These are phyloP conservation scores for Erodium trifolium DNA, from an alignment of 441 rosid genomes.

Conservation along the genomic window DNA sequence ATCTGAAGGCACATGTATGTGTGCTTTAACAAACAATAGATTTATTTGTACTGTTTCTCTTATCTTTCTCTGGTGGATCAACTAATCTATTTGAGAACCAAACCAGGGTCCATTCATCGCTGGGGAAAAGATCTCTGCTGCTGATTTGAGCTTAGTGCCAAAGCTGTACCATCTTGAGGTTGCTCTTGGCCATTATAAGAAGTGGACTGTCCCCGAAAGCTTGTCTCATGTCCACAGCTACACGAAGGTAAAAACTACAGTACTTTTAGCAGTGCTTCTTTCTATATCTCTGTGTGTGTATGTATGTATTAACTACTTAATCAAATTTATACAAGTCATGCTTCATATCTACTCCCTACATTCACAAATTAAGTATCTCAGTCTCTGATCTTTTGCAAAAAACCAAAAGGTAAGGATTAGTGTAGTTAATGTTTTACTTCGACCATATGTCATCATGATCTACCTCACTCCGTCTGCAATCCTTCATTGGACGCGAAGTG, in stretches of 20 bases:
- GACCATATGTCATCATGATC: no score
- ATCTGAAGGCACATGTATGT: slow-evolving; percentile 24
- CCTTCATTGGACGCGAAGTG: no score
- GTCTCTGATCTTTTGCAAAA: no score
- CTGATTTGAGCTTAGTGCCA: slow-evolving; percentile 78
- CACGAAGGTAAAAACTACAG: slow-evolving; percentile 33
- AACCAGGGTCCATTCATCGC: slow-evolving; percentile 69
- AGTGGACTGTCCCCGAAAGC: slow-evolving; percentile 60
- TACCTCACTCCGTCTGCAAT: no score
- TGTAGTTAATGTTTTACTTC: no score
- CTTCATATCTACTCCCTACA: not conserved
- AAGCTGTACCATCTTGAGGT: slow-evolving; percentile 77
- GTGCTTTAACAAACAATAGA: not conserved
- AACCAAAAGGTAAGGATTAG: no score
- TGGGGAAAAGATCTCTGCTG: slow-evolving; percentile 61
- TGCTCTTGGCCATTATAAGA: slow-evolving; percentile 79
- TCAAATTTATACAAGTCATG: not conserved
- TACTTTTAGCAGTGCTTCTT: not conserved
- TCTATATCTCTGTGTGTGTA: not conserved
- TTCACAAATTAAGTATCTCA: not conserved
- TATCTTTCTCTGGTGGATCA: not conserved
- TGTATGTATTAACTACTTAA: not conserved
- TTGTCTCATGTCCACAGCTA: slow-evolving; percentile 54
- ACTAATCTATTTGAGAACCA: slow-evolving; percentile 15
- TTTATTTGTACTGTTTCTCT: not conserved